Evolutionary conservation across 208 protist species (phyloP), one percentile per base, ranked within the genome.

Genomic region (Trypanosoma congolense): DNA sequence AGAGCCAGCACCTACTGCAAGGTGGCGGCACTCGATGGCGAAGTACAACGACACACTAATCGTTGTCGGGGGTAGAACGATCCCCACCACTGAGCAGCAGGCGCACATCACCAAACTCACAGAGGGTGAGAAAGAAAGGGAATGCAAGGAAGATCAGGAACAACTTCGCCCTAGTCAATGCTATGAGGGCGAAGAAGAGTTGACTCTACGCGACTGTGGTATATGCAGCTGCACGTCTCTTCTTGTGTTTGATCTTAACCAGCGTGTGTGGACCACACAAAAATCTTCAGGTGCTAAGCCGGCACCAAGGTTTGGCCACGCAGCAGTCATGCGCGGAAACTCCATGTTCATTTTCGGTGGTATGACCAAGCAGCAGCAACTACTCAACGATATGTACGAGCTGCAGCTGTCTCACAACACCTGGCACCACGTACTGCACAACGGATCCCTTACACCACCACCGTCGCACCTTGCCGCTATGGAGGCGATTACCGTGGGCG

Each of bases 11-110:
- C 36, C 36, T 16, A 57, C 21, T 4, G 10, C 61, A 18, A 75
- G 80, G 31, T 88, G 80, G 80, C 69, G 76, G 25, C 80, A 88
- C 65, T 65, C 65, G 8, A 70, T 73, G 18, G 61, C 79, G 25
- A 61, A 75, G 41, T 62, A 83, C 60, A 64, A 83, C 48, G 64
- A 88, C 51, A 74, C 70, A 55, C 73, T 88, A 46, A 63, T 82
- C 43, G 62, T 83, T 4, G 25, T 83, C 1, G 80, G 80, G n/a
- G 80, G 80, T 6, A 61, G 75, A 60, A 61, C 38, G 21, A 12
- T 49, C 33, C 1, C 21, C 12, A 22, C 29, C 14, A 18, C 19
- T 2, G 2, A 19, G 12, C 6, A 18, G 10, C 14, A 12, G 1
- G 10, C 4, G 28, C n/a, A 18, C 19, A 24, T 33, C 54, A 50